These are phyloP conservation scores for Daedaleopsis sinensis DNA, from an alignment of 768 basidiomycete genomes.

Conservation along the genomic window DNA sequence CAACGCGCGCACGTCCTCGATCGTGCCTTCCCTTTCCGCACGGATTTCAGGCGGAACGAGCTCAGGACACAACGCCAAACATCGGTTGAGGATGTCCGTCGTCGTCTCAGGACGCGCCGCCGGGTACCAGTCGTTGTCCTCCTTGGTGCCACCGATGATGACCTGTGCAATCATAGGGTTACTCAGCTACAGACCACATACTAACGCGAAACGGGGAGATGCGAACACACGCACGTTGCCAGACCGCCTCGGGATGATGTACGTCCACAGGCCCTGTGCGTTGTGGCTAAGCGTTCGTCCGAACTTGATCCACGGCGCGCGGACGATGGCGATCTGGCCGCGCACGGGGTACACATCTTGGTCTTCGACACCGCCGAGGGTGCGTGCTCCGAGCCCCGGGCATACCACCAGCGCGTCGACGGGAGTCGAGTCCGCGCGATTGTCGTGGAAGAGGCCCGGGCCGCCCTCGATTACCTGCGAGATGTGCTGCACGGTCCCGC, in stretches of 20 bases:
- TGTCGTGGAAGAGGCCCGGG: slow-evolving; percentile 23
- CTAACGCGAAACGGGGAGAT: background rate
- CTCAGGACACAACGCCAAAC: slow-evolving; percentile 35
- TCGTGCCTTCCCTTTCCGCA: slow-evolving; percentile 30
- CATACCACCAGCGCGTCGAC: slow-evolving; percentile 68
- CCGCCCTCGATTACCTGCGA: slow-evolving; percentile 70
- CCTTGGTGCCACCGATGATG: slow-evolving; percentile 63
- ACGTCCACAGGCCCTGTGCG: slow-evolving; percentile 51
- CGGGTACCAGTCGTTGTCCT: slow-evolving; percentile 71
- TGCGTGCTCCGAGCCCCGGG: slow-evolving; percentile 62
- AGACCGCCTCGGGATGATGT: slow-evolving; percentile 64
- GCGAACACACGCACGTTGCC: slow-evolving; percentile 45
- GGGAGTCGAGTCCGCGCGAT: slow-evolving; percentile 10
- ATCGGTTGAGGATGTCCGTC: slow-evolving; percentile 55
- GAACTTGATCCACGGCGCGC: slow-evolving; percentile 54
- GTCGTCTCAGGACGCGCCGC: slow-evolving; percentile 65
- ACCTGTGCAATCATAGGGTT: slow-evolving; percentile 38
- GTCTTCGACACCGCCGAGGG: slow-evolving; percentile 56
- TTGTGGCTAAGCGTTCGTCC: slow-evolving; percentile 49
- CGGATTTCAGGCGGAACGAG: slow-evolving; percentile 33
- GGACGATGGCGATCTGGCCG: slow-evolving; percentile 47
- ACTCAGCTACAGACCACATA: background rate
- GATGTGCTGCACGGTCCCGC: slow-evolving; percentile 67
- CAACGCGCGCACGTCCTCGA: slow-evolving; percentile 42
- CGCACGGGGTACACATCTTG: slow-evolving; percentile 48